Evolutionary conservation across 305 asterid species (phyloP), one percentile per base, ranked within the genome.

Genomic region (Caryopteris hybrid): DNA sequence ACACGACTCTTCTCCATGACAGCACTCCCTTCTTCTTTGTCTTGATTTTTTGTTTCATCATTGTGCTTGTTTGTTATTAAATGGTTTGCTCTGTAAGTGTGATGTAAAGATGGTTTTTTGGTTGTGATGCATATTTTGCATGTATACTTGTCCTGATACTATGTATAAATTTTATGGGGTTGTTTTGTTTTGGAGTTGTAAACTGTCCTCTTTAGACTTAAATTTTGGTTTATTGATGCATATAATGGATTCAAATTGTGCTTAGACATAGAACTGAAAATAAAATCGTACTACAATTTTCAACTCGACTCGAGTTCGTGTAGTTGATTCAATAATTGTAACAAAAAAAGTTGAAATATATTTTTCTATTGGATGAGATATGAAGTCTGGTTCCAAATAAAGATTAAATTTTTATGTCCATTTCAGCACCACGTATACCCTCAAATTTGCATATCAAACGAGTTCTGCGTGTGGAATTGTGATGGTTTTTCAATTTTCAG

Each of bases 11-110:
- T 48, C 14, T 16, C 20, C 10, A 16, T 54, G 16, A 27, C 41
- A 9, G 8, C n/a, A 6, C 8, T 1, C 36, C 51, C 1, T 17
- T 14, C 2, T 45, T 45, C 25, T 64, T 31, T 43, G 41, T 47
- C 5, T 61, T 21, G 8, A 21, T 67, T 41, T 68, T 60, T 50
- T 52, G 34, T 43, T 57, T 61, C 16, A 18, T 10, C 43, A 1
- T 53, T 56, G 66, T 48, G 18, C 8, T 66, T 61, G 71, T 71
- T 50, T 42, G 41, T 72, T 68, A 64, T 64, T 72, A 55, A 65
- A 62, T 72, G 68, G 34, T 55, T 71, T 67, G 10, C 20, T 71
- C 14, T 70, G 66, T 23, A 29, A 66, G 75, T 63, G 69, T 71
- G 66, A 71, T 45, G 59, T 45, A 61, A 27, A 45, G 23, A 21